phyloP scores from a whole-genome alignment of 129 eudicot genomes.

The Kitagawia praeruptora region DNA sequence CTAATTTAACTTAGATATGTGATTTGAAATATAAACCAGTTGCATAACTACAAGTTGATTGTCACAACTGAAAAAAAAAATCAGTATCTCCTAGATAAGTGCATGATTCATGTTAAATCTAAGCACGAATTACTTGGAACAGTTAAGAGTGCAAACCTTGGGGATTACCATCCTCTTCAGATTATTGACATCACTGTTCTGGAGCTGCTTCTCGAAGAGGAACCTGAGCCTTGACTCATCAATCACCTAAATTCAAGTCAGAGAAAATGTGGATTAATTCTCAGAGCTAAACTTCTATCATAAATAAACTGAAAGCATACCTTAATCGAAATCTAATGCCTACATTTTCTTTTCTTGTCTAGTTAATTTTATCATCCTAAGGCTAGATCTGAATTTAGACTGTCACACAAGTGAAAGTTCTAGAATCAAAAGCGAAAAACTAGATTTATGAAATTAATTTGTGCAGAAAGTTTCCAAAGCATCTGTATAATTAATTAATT shows the following conservation, averaged over 20 bases:
- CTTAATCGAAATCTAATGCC: too few species aligned
- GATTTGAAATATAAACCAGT: neutral
- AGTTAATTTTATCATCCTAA: too few species aligned
- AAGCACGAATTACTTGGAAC: neutral
- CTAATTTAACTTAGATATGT: neutral
- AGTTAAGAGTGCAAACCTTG: slow-evolving; percentile 42
- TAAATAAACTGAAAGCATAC: too few species aligned
- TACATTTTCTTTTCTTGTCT: too few species aligned
- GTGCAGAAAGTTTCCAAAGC: neutral
- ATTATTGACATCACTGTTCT: slow-evolving; percentile 70
- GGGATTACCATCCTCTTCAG: slow-evolving; percentile 82
- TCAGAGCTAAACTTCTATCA: neutral
- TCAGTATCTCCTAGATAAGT: neutral
- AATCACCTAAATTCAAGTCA: slow-evolving; percentile 29
- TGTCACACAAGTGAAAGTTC: neutral
- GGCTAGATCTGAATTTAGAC: neutral
- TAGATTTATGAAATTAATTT: too few species aligned
- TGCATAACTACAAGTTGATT: neutral
- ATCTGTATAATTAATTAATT: neutral
- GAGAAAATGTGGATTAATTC: neutral
- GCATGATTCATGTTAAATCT: neutral
- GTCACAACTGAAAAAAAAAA: neutral
- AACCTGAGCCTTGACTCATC: slow-evolving; percentile 45
- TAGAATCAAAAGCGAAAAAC: neutral
- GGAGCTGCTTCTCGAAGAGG: slow-evolving; percentile 83